Base-by-base conservation (phyloP, 208 protist genomes). In the Acanthamoeba sp. region DNA sequence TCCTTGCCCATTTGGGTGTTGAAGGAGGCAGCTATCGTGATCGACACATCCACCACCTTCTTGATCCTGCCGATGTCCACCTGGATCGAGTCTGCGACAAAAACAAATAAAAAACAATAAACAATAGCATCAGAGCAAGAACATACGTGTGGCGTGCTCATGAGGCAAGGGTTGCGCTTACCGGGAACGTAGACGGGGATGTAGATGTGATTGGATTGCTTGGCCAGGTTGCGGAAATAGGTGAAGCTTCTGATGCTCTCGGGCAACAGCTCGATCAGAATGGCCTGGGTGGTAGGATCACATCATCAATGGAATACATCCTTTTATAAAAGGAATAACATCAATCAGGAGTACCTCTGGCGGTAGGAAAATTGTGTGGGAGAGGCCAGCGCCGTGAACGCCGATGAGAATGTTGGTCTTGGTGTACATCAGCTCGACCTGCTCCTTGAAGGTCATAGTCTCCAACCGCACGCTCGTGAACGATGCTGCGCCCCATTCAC, bases 381-480 rank as follows among this genome's bases (percentile, higher is more conserved):
- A 59, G 87, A 92, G 87, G 18, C 87, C 87, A 22, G 87, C 87
- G 42, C 87, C 87, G 42, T 92, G 87, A 1, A 78, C 62, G n/a
- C 87, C 87, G 36, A 66, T 78, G 40, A 92, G 64, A 14, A 92
- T 78, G 62, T 92, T 71, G 10, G 87, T 78, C 50, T 36, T 66
- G 34, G 55, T 22, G 62, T 71, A 59, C 22, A 92, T 92, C 1
- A 38, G 38, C n/a, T 76, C 59, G 12, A 92, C 50, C 42, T 92
- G 87, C 87, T 92, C 59, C 38, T 76, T 66, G 62, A 78, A 92
- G 24, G 87, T 92, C 50, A 78, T 55, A 1, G 16, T 22, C 18
- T 59, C 62, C 12, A 92, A 40, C 20, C 59, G 76, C 12, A 85
- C 76, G 10, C 29, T 36, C 45, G 9, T 5, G 48, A 85, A 85